A percentile compares a stretch with the other conserved stretches of the same genome.
phyloP scores from a whole-genome alignment of 2,329 filamentous ascomycete species.

The Penicillium brasilianum region DNA sequence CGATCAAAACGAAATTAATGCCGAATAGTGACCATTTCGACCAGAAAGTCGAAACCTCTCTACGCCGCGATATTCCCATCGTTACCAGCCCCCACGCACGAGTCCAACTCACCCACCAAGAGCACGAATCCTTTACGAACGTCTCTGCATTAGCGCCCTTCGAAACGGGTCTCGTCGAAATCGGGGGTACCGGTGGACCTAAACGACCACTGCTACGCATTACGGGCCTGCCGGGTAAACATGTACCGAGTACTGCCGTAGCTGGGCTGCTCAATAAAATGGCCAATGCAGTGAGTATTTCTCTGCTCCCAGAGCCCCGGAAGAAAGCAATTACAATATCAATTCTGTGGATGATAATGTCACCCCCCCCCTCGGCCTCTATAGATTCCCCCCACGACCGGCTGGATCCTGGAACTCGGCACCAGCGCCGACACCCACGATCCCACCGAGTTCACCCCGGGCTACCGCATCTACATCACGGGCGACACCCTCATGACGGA shows the following conservation, averaged over 20 bases:
- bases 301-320: no score
- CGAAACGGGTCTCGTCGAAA: slow-evolving; percentile 56
- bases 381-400: slow-evolving; percentile 67
- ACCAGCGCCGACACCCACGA: slow-evolving; percentile 37
- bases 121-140: slow-evolving; percentile 57
- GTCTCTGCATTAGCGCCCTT: slow-evolving; percentile 64
- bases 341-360: no score
- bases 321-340: no score
- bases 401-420: slow-evolving; percentile 69
- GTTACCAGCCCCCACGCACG: slow-evolving; percentile 68
- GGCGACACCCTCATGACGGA: slow-evolving; percentile 68
- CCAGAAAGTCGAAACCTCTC: slow-evolving; percentile 55
- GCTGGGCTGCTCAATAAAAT: slow-evolving; percentile 53
- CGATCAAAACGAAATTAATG: background rate
- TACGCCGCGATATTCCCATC: slow-evolving; percentile 63
- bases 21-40: slow-evolving; percentile 57
- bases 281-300: slow-evolving; percentile 45
- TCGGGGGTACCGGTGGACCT: slow-evolving; percentile 29
- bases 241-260: slow-evolving; percentile 56
- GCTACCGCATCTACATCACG: slow-evolving; percentile 69
- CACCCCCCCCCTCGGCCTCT: background rate
- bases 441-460: slow-evolving; percentile 46
- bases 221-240: slow-evolving; percentile 68
- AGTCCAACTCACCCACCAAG: slow-evolving; percentile 53
- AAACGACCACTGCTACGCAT: slow-evolving; percentile 57